Evolutionary conservation across 768 basidiomycete species (phyloP).

Genomic region (Mrakia frigida): DNA sequence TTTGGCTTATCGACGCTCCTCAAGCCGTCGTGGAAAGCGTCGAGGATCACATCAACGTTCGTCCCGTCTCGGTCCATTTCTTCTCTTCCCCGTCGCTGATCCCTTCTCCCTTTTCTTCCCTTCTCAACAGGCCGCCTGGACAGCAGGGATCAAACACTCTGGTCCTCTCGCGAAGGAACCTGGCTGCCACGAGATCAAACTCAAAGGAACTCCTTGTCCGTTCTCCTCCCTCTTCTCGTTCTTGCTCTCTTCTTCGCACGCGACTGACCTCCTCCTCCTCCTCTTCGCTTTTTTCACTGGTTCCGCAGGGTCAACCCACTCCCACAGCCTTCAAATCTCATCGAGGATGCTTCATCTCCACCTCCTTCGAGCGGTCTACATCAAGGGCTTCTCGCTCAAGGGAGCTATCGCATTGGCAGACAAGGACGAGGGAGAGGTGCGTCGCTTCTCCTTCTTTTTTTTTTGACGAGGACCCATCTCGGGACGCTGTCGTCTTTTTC

Average conservation of each 20-base stretch:
- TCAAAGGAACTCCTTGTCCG: conserved; percentile 25
- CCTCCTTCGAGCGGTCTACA: conserved; percentile 21
- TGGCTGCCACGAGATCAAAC: conserved; percentile 30
- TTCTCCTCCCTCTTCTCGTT: too few relatives aligned
- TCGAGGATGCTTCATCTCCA: conserved; percentile 27
- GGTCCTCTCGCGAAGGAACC: conserved; percentile 20
- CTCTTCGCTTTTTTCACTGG: too few relatives aligned
- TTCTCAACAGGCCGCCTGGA: conserved; percentile 20
- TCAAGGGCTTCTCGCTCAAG: conserved; percentile 27
- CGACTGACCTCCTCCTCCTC: too few relatives aligned
- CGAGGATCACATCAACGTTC: conserved; percentile 29
- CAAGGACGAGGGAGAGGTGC: conserved; percentile 33
- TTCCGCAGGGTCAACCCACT: not conserved
- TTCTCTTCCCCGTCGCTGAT: not conserved
- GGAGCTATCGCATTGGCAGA: conserved; percentile 26
- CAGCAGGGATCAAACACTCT: conserved; percentile 20
- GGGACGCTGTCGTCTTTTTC: too few relatives aligned
- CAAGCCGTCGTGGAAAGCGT: conserved; percentile 29
- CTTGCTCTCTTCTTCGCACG: too few relatives aligned
- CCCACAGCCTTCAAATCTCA: conserved; percentile 14
- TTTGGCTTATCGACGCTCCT: conserved; percentile 33
- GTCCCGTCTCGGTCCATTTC: not conserved
- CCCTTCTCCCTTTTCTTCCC: not conserved
- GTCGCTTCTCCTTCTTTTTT: conserved; percentile 1
- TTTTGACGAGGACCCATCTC: not conserved